phyloP scores from a whole-genome alignment of 148 eudicot genomes.

The Fagopyrum homotropicum region DNA sequence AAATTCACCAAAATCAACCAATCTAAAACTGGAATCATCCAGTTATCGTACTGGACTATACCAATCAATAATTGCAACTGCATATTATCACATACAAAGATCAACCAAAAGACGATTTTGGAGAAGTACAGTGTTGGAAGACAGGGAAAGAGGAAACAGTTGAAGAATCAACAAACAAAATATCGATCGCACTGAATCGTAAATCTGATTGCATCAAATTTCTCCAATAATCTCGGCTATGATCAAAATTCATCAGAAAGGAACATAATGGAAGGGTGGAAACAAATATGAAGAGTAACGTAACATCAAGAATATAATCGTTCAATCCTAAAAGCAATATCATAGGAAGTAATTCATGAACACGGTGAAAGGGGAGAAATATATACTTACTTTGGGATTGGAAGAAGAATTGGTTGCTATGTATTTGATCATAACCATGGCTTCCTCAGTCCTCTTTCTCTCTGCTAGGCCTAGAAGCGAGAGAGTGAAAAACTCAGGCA shows the following conservation, averaged over 20 bases:
- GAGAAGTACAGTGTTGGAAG: not conserved
- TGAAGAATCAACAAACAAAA: not conserved
- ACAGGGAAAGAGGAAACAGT: not conserved
- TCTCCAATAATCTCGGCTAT: not conserved
- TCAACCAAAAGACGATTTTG: not conserved
- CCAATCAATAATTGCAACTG: not conserved
- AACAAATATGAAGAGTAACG: not conserved
- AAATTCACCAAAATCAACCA: constrained; percentile 2
- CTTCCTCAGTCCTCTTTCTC: constrained; percentile 2
- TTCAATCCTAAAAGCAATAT: not conserved
- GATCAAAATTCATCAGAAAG: not conserved
- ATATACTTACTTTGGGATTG: not conserved
- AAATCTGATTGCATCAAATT: not conserved
- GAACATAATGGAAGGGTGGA: not conserved
- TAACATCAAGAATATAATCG: not conserved
- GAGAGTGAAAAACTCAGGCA: not conserved
- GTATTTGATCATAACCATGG: constrained; percentile 10
- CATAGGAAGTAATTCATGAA: constrained; percentile 1
- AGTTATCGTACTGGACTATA: not conserved
- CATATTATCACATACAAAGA: not conserved
- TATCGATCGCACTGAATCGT: not conserved
- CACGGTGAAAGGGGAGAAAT: not conserved
- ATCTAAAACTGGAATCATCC: not conserved
- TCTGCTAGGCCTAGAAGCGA: constrained; percentile 2
- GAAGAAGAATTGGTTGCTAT: not conserved